Conservation (phyloP, 345 rosid species). For the Raphanus raphanistrum region DNA sequence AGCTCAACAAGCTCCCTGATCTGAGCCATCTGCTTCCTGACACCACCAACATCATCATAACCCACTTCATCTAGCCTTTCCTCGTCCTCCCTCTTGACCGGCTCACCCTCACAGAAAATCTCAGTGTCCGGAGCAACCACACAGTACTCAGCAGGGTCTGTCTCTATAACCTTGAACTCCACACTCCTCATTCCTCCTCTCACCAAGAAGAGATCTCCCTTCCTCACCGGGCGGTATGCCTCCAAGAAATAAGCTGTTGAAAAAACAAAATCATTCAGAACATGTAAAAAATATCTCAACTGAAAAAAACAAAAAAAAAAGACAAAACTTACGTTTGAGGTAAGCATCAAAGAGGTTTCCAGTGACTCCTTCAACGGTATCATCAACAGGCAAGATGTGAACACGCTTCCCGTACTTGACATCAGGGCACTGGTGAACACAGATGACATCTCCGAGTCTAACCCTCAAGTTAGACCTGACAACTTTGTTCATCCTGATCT, state of each 20-base stretch:
- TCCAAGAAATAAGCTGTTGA: slow-evolving; percentile 86
- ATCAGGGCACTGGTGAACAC: slow-evolving; percentile 92
- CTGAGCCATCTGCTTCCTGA: slow-evolving; percentile 99
- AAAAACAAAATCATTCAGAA: slow-evolving; percentile 32
- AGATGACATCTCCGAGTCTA: slow-evolving; percentile 83
- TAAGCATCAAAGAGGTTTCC: slow-evolving; percentile 95
- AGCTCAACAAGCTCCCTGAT: slow-evolving; percentile 95
- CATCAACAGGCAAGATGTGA: slow-evolving; percentile 90
- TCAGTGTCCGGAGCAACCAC: slow-evolving; percentile 98
- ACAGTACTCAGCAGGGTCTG: slow-evolving; percentile 88
- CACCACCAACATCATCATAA: slow-evolving; percentile 99
- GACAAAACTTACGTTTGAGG: slow-evolving; percentile 73
- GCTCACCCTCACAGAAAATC: slow-evolving; percentile 98
- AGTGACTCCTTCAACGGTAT: slow-evolving; percentile 92
- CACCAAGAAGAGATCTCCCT: slow-evolving; percentile 92
- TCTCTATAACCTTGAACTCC: slow-evolving; percentile 90
- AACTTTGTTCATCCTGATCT: slow-evolving; percentile 89
- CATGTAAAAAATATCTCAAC: not conserved
- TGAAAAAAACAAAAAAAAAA: not conserved
- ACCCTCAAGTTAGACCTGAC: slow-evolving; percentile 94
- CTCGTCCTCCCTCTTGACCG: slow-evolving; percentile 90
- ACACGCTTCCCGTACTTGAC: slow-evolving; percentile 93
- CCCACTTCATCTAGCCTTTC: slow-evolving; percentile 93
- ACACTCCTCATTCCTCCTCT: slow-evolving; percentile 99
- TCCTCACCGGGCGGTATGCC: slow-evolving; percentile 96